Conservation (phyloP, 2,329 filamentous ascomycete species). For the Sclerotinia subarctica region DNA sequence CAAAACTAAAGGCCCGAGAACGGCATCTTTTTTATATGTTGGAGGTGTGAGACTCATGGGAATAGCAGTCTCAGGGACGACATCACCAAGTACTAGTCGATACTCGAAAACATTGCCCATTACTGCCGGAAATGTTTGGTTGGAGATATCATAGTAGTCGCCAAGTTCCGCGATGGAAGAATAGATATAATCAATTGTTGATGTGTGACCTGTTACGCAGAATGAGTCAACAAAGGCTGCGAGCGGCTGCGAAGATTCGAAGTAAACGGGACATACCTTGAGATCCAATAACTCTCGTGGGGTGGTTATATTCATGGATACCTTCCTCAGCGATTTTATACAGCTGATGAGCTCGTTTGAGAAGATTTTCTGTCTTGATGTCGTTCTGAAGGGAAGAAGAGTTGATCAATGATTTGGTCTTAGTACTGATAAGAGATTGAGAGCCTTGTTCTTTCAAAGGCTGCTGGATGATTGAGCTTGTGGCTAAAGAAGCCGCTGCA, state of each 20-base stretch:
- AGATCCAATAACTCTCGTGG: constrained; percentile 69
- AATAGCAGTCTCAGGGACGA: constrained; percentile 48
- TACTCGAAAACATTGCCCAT: constrained; percentile 58
- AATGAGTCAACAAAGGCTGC: constrained; percentile 22
- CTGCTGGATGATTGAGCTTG: constrained; percentile 26
- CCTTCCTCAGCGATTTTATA: constrained; percentile 60
- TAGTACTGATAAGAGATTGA: constrained; percentile 29
- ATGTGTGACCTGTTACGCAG: constrained; percentile 53
- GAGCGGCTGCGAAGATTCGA: constrained; percentile 2
- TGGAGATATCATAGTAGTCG: constrained; percentile 60
- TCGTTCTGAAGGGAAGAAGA: constrained; percentile 54
- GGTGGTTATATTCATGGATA: constrained; percentile 60
- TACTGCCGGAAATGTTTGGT: constrained; percentile 62
- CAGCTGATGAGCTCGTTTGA: constrained; percentile 57
- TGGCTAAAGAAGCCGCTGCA: constrained; percentile 22
- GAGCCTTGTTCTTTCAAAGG: constrained; percentile 25
- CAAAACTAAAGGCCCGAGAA: constrained; percentile 57
- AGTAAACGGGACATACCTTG: constrained; percentile 44
- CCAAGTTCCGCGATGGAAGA: constrained; percentile 52
- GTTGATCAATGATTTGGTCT: constrained; percentile 41
- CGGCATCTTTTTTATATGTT: constrained; percentile 56
- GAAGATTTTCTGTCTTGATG: constrained; percentile 55
- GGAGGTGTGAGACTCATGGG: constrained; percentile 67
- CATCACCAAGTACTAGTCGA: constrained; percentile 53
- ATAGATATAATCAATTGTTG: constrained; percentile 62